A percentile compares a stretch with the other conserved stretches of the same genome.
These are phyloP conservation scores for Ecytonucleospora hepatopenaei DNA, from an alignment of 371 early-diverging fungal genomes.

Conservation along the genomic window DNA sequence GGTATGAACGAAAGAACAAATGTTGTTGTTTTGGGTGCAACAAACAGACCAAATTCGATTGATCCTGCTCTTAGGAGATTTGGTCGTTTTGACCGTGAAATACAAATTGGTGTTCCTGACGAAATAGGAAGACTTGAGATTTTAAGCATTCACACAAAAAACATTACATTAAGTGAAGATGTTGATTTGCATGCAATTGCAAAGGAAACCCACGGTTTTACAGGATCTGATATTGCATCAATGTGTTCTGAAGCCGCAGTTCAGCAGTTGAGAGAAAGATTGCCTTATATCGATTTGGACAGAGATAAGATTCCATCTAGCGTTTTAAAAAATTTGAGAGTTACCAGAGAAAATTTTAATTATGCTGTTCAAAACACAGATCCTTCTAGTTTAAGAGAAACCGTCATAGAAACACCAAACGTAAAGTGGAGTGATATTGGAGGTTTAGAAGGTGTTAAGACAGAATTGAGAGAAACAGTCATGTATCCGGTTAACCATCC, in stretches of 20 bases:
- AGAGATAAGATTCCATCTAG: conserved; percentile 93
- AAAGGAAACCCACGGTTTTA: conserved; percentile 92
- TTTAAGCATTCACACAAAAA: conserved; percentile 94
- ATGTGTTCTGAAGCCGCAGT: conserved; percentile 98
- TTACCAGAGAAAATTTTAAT: conserved; percentile 93
- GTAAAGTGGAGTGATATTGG: conserved; percentile 95
- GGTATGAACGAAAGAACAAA: conserved; percentile 91
- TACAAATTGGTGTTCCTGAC: conserved; percentile 98
- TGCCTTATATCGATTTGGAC: conserved; percentile 81
- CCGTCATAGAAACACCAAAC: conserved; percentile 95
- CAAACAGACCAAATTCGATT: conserved; percentile 91
- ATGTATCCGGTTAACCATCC: conserved; percentile 99
- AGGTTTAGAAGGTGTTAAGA: conserved; percentile 92
- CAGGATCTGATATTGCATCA: conserved; percentile 92
- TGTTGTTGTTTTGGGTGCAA: conserved; percentile 87
- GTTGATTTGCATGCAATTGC: conserved; percentile 94
- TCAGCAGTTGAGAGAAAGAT: conserved; percentile 98
- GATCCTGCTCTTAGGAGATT: conserved; percentile 88
- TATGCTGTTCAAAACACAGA: conserved; percentile 86
- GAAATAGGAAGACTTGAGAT: conserved; percentile 93
- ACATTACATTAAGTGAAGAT: conserved; percentile 82
- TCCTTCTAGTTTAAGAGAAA: conserved; percentile 96
- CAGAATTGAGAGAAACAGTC: conserved; percentile 94
- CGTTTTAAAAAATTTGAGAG: conserved; percentile 82
- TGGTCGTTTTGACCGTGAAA: conserved; percentile 94